Percentiles rank a stretch among this genome's conserved stretches.
Conservation (phyloP, 768 basidiomycete species). For the Lactarius psammicola region DNA sequence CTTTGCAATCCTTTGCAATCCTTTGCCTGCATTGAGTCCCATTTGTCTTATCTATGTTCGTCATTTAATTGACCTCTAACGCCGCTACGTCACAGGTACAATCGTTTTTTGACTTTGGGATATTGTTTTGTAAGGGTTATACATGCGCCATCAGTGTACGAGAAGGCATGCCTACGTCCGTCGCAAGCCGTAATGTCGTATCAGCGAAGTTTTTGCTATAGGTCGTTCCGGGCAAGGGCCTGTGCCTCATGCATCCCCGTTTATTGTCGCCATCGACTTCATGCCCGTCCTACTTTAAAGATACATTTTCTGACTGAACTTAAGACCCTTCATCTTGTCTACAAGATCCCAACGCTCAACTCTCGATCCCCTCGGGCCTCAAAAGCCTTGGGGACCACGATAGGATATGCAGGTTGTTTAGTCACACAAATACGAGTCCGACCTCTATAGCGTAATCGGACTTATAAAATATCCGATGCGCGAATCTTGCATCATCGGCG, state of each 20-base stretch:
- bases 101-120: neutral
- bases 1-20: neutral
- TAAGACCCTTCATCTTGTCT: neutral
- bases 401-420: conserved; percentile 7
- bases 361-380: neutral
- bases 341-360: neutral
- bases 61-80: conserved; percentile 10
- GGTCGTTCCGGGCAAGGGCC: neutral
- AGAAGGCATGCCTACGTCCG: neutral
- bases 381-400: neutral
- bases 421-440: neutral
- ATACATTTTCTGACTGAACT: neutral
- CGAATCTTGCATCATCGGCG: conserved; percentile 19
- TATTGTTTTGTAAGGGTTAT: neutral
- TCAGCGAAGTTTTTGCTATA: conserved; percentile 15
- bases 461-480: conserved; percentile 1
- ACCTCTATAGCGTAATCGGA: conserved; percentile 14
- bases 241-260: neutral
- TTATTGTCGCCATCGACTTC: neutral
- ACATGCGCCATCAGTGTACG: neutral
- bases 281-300: neutral
- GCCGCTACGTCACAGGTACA: conserved; percentile 24
- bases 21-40: neutral
- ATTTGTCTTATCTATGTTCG: conserved; percentile 9
- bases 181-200: neutral